Conservation (phyloP, 495 filamentous ascomycete genomes). For the Neurospora sp. region DNA sequence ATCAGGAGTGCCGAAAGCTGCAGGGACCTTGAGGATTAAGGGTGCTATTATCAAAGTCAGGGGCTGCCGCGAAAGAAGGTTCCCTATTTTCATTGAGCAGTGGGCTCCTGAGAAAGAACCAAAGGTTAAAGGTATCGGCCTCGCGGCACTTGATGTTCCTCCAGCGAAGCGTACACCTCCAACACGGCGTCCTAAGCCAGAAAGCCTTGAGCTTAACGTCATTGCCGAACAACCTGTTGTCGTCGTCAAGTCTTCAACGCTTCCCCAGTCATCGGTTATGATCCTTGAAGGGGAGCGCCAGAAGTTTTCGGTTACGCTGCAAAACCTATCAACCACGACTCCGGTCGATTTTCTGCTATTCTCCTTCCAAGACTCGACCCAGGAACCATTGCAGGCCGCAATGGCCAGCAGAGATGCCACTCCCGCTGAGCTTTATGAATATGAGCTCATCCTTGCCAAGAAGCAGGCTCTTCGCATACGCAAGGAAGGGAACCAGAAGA, state of each 20-base stretch:
- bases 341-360: constrained; percentile 77
- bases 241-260: constrained; percentile 60
- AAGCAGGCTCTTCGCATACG: constrained; percentile 63
- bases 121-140: constrained; percentile 66
- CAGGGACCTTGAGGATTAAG: constrained; percentile 60
- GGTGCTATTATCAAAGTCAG: constrained; percentile 72
- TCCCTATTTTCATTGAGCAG: constrained; percentile 68
- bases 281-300: constrained; percentile 77
- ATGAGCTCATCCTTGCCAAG: constrained; percentile 64
- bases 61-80: constrained; percentile 70
- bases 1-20: constrained; percentile 50
- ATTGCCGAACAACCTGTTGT: constrained; percentile 70
- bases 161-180: constrained; percentile 20
- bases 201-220: constrained; percentile 52
- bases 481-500: constrained; percentile 38
- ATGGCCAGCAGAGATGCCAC: constrained; percentile 65
- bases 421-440: constrained; percentile 70
- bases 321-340: constrained; percentile 60
- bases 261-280: constrained; percentile 83
- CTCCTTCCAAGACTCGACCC: constrained; percentile 83
- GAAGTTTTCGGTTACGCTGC: constrained; percentile 67
- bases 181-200: constrained; percentile 31
- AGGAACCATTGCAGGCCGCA: constrained; percentile 61
- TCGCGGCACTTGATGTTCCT: constrained; percentile 45
- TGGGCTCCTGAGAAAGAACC: constrained; percentile 62